Conservation (phyloP, 139 green algal species). For the Chlorella sp. region DNA sequence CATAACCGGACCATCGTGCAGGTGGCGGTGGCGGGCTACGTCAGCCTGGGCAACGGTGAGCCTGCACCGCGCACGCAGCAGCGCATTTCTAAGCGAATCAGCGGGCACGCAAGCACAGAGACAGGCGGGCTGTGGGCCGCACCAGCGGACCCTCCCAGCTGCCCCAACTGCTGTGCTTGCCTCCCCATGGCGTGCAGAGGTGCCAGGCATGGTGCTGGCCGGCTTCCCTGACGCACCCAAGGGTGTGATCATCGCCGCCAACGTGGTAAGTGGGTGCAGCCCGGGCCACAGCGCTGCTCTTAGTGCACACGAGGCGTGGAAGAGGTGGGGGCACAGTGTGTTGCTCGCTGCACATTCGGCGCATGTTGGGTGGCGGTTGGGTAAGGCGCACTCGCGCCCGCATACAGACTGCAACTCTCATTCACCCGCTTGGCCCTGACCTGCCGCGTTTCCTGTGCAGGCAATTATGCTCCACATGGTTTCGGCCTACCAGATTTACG, state of each 20-base stretch:
- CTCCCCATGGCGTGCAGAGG: neutral
- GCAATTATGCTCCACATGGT: neutral
- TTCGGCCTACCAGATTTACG: no score
- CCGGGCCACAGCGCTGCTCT: no score
- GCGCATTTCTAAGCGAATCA: neutral
- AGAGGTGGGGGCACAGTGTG: no score
- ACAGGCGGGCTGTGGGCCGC: neutral
- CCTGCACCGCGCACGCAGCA: neutral
- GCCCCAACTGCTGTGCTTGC: neutral
- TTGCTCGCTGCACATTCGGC: no score
- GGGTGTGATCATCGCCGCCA: constrained; percentile 15
- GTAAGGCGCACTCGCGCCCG: no score
- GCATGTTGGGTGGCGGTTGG: no score
- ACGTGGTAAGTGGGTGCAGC: no score
- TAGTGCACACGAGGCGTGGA: no score
- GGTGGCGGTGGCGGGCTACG: constrained; percentile 8
- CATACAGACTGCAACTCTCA: no score
- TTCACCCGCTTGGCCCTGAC: no score
- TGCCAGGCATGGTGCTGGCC: constrained; percentile 23
- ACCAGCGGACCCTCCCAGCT: neutral
- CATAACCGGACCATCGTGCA: neutral
- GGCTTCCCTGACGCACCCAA: constrained; percentile 18
- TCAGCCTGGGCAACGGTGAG: constrained; percentile 20
- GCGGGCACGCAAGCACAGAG: neutral
- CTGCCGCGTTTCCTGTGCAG: no score